Percentiles rank a stretch among this genome's conserved stretches.
phyloP scores from a whole-genome alignment of 2,329 filamentous ascomycete species.

The Nemania sp. region DNA sequence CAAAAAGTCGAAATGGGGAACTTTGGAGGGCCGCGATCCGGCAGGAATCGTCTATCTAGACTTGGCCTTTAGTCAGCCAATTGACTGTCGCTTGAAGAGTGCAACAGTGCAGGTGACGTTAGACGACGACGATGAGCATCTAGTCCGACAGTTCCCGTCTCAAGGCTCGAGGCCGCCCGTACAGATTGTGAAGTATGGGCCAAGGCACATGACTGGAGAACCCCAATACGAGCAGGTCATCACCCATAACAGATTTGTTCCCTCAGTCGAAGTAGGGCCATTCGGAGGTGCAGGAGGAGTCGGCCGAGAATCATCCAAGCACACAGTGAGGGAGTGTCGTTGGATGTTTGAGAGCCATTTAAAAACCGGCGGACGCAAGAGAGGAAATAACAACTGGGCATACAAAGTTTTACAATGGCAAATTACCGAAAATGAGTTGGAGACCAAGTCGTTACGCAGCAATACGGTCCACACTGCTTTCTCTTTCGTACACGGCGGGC shows the following conservation, averaged over 20 bases:
- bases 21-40: slow-evolving; percentile 26
- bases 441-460: slow-evolving; percentile 30
- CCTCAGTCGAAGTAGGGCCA: slow-evolving; percentile 27
- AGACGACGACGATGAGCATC: slow-evolving; percentile 32
- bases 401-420: slow-evolving; percentile 38
- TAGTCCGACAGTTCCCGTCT: slow-evolving; percentile 19
- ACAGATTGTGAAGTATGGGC: slow-evolving; percentile 33
- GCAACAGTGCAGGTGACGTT: slow-evolving; percentile 34
- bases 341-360: slow-evolving; percentile 35
- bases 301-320: slow-evolving; percentile 27
- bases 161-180: slow-evolving; percentile 23
- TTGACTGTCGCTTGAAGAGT: slow-evolving; percentile 30
- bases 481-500: slow-evolving; percentile 36
- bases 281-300: slow-evolving; percentile 31
- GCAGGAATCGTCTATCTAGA: slow-evolving; percentile 38
- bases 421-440: slow-evolving; percentile 38
- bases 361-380: slow-evolving; percentile 21
- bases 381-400: slow-evolving; percentile 20
- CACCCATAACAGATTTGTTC: slow-evolving; percentile 21
- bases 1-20: slow-evolving; percentile 36
- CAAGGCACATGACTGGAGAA: slow-evolving; percentile 30
- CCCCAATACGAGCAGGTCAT: slow-evolving; percentile 17
- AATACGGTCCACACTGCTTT: slow-evolving; percentile 39
- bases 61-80: slow-evolving; percentile 32
- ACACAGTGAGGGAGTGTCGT: slow-evolving; percentile 24